Conservation (phyloP, 1,139 yeast species). For the Magnusiomyces paraingens region DNA sequence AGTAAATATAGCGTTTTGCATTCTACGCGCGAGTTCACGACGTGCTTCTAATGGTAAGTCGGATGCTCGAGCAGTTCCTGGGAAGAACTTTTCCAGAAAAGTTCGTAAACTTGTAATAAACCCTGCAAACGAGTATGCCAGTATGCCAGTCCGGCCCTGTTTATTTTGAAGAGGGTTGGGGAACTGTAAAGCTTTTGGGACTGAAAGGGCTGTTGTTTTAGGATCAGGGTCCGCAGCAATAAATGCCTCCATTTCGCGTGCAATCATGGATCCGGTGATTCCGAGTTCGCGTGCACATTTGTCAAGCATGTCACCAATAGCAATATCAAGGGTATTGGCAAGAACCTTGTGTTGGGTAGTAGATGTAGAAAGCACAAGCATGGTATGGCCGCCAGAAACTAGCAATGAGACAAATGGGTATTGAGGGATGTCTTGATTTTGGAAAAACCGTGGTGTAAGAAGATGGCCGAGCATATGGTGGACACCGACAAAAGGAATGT, state of each 20-base stretch:
- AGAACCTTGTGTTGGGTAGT: constrained; percentile 63
- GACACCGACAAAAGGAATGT: constrained; percentile 75
- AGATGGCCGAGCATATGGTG: constrained; percentile 97
- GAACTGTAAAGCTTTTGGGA: constrained; percentile 35
- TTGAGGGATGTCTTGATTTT: constrained; percentile 35
- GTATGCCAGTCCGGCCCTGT: constrained; percentile 36
- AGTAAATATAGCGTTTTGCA: constrained; percentile 61
- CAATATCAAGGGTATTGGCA: constrained; percentile 75
- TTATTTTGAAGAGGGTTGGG: constrained; percentile 51
- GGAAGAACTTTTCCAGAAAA: constrained; percentile 15
- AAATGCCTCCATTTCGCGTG: constrained; percentile 67
- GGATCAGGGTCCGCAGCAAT: constrained; percentile 36
- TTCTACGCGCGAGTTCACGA: constrained; percentile 47
- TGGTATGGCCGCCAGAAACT: constrained; percentile 94
- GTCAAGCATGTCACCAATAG: constrained; percentile 90
- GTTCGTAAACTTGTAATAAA: constrained; percentile 23
- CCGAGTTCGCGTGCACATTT: constrained; percentile 71
- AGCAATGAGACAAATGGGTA: constrained; percentile 78
- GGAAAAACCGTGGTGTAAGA: constrained; percentile 51
- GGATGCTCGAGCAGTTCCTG: constrained; percentile 24
- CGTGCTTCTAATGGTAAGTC: constrained; percentile 19
- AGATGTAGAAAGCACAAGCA: constrained; percentile 64
- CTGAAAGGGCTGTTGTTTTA: constrained; percentile 21
- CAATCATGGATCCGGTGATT: constrained; percentile 29
- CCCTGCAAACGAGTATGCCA: constrained; percentile 66